A percentile compares a stretch with the other conserved stretches of the same genome.
Conservation (phyloP, 1,284 basidiomycete species). For the Cutaneotrichosporon sp. region DNA sequence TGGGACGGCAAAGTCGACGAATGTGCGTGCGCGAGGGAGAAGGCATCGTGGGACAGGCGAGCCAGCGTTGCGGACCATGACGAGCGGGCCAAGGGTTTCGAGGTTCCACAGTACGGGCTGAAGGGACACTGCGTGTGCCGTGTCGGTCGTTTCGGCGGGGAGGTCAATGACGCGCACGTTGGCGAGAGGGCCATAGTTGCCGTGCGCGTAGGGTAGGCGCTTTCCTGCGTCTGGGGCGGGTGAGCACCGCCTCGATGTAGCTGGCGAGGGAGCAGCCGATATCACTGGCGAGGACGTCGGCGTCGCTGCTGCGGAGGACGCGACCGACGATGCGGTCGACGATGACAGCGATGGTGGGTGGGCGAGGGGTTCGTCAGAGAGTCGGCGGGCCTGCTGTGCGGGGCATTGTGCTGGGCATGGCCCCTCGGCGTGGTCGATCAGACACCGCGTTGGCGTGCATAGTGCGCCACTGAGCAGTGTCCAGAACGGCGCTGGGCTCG, state of each 20-base stretch:
- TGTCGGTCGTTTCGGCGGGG: not conserved
- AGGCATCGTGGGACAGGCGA: not conserved
- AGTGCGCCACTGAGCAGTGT: not conserved
- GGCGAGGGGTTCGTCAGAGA: no score
- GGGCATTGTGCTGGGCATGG: no score
- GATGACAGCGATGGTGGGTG: no score
- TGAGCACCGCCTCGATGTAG: not conserved
- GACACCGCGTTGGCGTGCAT: not conserved
- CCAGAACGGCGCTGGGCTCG: not conserved
- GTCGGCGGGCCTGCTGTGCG: no score
- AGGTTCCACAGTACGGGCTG: conserved; percentile 1
- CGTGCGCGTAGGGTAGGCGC: no score
- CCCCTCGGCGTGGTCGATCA: no score
- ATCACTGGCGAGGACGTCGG: no score
- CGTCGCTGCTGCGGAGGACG: no score
- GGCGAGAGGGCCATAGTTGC: no score
- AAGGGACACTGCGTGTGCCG: not conserved
- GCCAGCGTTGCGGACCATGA: not conserved
- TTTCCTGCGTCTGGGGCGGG: no score
- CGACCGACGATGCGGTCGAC: no score
- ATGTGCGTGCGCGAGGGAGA: not conserved
- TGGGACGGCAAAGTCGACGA: conserved; percentile 1
- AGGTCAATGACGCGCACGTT: not conserved
- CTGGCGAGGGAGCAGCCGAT: not conserved
- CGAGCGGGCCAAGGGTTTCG: not conserved